phyloP scores from a whole-genome alignment of 768 basidiomycete species.

The Hysterangium stoloniferum region DNA sequence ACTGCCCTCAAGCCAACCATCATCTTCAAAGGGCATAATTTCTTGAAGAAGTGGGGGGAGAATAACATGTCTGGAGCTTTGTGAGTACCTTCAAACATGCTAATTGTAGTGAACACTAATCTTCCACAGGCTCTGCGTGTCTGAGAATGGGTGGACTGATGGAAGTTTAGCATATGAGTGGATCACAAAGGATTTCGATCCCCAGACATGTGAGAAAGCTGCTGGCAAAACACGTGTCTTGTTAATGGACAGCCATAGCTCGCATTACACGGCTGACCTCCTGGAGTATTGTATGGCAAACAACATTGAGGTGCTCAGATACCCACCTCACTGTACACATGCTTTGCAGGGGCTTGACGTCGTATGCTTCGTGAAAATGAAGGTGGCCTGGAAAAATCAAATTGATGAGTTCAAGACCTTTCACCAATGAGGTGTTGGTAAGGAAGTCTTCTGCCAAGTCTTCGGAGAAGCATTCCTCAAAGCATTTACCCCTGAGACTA shows the following conservation, averaged over 20 bases:
- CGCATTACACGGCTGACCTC: conserved; percentile 32
- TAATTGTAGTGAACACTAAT: background rate
- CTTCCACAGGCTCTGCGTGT: conserved; percentile 23
- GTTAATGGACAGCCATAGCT: conserved; percentile 40
- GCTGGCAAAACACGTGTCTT: conserved; percentile 25
- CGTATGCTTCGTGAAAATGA: conserved; percentile 28
- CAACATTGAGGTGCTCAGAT: conserved; percentile 36
- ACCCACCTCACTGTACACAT: conserved; percentile 39
- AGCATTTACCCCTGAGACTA: conserved; percentile 19
- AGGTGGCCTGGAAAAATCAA: conserved; percentile 22
- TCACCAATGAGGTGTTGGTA: conserved; percentile 21
- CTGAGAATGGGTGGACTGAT: conserved; percentile 31
- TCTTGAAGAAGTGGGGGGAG: conserved; percentile 29
- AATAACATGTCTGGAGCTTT: conserved; percentile 34
- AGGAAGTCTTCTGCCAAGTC: conserved; percentile 31
- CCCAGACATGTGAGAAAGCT: conserved; percentile 30
- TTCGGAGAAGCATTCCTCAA: conserved; percentile 26
- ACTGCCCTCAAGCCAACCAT: conserved; percentile 28
- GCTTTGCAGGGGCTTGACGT: conserved; percentile 39
- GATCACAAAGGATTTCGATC: conserved; percentile 32
- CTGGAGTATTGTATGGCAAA: conserved; percentile 30
- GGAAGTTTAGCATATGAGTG: conserved; percentile 30
- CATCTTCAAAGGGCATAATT: conserved; percentile 33
- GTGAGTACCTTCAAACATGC: conserved; percentile 23
- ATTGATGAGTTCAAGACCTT: conserved; percentile 21